Conservation (phyloP, 2,329 filamentous ascomycete species). For the Penicillium sp. region DNA sequence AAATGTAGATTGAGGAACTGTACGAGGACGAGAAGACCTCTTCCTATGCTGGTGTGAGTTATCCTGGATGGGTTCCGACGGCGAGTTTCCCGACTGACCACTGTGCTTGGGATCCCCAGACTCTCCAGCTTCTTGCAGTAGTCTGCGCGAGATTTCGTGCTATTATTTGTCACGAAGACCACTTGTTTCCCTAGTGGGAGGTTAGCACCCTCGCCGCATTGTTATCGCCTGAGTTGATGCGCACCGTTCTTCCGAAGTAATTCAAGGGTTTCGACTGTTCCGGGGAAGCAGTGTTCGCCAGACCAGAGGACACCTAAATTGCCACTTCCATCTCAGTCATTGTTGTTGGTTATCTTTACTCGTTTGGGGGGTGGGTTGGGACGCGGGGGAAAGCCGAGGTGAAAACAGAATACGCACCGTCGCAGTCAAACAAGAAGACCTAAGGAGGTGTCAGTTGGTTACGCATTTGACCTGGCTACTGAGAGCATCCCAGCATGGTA, state of each 20-base stretch:
- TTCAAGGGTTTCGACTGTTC: slow-evolving; percentile 78
- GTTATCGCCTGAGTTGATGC: neutral
- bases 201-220: slow-evolving; percentile 8
- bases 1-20: slow-evolving; percentile 92
- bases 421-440: slow-evolving; percentile 95
- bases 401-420: slow-evolving; percentile 62
- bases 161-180: slow-evolving; percentile 98
- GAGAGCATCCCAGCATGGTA: neutral
- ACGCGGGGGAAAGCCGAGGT: slow-evolving; percentile 5
- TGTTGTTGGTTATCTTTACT: slow-evolving; percentile 8
- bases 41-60: slow-evolving; percentile 51
- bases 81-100: slow-evolving; percentile 44
- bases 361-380: neutral
- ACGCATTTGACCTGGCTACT: neutral
- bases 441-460: slow-evolving; percentile 40
- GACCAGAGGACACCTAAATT: slow-evolving; percentile 89
- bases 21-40: slow-evolving; percentile 97
- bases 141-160: slow-evolving; percentile 87
- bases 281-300: slow-evolving; percentile 83
- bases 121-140: slow-evolving; percentile 87
- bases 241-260: slow-evolving; percentile 77
- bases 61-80: neutral
- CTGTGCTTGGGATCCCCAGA: slow-evolving; percentile 73
- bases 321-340: slow-evolving; percentile 37
- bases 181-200: slow-evolving; percentile 72